Base-by-base conservation (phyloP, 257 asterid species). In the Solanum chiquidenum region DNA sequence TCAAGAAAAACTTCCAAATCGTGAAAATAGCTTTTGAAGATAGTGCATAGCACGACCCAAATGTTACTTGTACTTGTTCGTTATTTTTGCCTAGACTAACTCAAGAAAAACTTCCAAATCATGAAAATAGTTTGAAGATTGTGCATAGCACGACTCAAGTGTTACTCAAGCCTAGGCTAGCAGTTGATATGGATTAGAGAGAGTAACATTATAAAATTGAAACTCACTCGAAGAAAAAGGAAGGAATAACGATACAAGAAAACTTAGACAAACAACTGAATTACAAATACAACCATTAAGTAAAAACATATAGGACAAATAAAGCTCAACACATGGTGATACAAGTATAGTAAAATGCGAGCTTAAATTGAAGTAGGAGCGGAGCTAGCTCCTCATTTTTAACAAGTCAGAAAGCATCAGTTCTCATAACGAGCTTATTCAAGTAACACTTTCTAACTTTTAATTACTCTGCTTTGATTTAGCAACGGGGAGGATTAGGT, bases 401-500 rank as follows among this genome's bases (percentile, higher is more conserved):
- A 44, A 44, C 4, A 44, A 44, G 52, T 44, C 5, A 58, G 34
- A 66, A 66, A 66, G 74, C 37, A 21, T 5, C 16, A 33, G 8
- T 4, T 34, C 9, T 34, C 44, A 72, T 34, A 72, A 4, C 27
- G 16, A 34, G 25, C 5, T 16, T 71, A 71, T 31, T 71, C 42
- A 33, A 71, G 23, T 3, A 71, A 31, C 20, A 7, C 77, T 31
- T 31, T 31, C 40, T 31, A 31, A 33, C 44, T 12, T 8, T 76
- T 87, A n/a, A 62, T 62, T 10, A 62, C 14, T n/a, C 14, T 4
- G 13, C 85, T 27, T 68, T 7, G 4, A 72, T 73, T 31, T 21
- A 94, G 91, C 95, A 93, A 73, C 52, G 87, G 31, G 92, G 83
- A 29, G 92, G 89, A 88, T 88, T 44, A 31, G 94, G 90, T 52